Conservation (phyloP, 75 land plant genomes). For the Selaginella tamariscina region DNA sequence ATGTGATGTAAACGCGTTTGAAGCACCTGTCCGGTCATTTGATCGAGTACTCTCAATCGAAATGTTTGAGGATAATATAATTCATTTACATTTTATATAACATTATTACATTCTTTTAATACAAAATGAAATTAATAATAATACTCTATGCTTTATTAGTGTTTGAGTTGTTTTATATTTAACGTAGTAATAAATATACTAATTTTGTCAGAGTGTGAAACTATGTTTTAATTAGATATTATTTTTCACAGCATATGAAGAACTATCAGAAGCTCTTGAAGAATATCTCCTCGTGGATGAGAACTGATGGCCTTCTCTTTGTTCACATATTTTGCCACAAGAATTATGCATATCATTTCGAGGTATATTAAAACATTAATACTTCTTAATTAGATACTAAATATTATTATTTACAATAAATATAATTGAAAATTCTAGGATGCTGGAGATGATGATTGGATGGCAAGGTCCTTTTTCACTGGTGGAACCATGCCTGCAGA, state of each 20-base stretch:
- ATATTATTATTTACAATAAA: neutral
- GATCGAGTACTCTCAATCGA: slow-evolving; percentile 85
- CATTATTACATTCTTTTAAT: too few species aligned
- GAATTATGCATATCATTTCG: slow-evolving; percentile 74
- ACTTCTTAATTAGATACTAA: neutral
- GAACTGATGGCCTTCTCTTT: slow-evolving; percentile 63
- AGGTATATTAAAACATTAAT: slow-evolving; percentile 37
- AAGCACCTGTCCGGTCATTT: slow-evolving; percentile 45
- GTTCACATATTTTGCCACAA: slow-evolving; percentile 80
- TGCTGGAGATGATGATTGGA: slow-evolving; percentile 82
- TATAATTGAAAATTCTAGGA: slow-evolving; percentile 31
- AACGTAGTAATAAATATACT: neutral
- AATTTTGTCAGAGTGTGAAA: neutral
- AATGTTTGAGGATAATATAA: slow-evolving; percentile 74
- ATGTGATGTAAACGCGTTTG: slow-evolving; percentile 70
- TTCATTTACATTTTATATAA: too few species aligned
- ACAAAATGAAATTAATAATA: too few species aligned
- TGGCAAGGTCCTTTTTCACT: slow-evolving; percentile 67
- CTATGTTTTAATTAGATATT: neutral
- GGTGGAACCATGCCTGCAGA: slow-evolving; percentile 90
- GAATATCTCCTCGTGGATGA: slow-evolving; percentile 87
- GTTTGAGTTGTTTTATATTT: neutral
- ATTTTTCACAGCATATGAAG: slow-evolving; percentile 79
- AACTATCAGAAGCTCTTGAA: slow-evolving; percentile 72
- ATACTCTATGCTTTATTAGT: neutral